Evolutionary conservation across 2,329 filamentous ascomycete species (phyloP).

Genomic region (Pezicula neosporulosa): DNA sequence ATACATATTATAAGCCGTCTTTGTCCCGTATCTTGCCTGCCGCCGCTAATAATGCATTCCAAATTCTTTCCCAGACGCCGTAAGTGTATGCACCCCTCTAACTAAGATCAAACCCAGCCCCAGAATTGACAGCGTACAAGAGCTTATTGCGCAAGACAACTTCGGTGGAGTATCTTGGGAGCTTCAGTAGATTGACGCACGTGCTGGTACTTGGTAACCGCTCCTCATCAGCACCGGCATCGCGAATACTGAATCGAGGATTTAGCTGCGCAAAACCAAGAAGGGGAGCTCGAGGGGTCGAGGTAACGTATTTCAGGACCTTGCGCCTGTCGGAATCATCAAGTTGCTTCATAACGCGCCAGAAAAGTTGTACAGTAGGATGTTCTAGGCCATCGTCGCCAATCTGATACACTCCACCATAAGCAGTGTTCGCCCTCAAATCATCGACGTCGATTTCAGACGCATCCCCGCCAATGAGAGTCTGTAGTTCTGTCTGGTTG

Average conservation of each 20-base stretch:
- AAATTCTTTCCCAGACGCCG: background rate
- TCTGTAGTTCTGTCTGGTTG: conserved; percentile 92
- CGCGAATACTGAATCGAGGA: conserved; percentile 85
- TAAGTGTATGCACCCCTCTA: conserved; percentile 25
- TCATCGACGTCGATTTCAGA: conserved; percentile 85
- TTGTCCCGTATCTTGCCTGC: no score
- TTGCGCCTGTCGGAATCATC: conserved; percentile 75
- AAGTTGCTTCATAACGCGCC: conserved; percentile 79
- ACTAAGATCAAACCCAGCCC: conserved; percentile 87
- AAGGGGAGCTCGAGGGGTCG: conserved; percentile 84
- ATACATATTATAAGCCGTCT: no score
- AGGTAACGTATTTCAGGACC: conserved; percentile 94
- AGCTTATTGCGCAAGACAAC: conserved; percentile 71
- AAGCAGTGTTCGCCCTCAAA: conserved; percentile 77
- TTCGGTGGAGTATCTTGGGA: conserved; percentile 74
- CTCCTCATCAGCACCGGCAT: conserved; percentile 72
- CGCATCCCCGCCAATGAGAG: conserved; percentile 83
- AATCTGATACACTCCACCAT: conserved; percentile 83
- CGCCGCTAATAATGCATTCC: no score
- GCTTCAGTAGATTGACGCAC: conserved; percentile 90
- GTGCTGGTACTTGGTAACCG: conserved; percentile 91
- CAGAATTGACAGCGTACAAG: conserved; percentile 83
- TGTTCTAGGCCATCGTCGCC: conserved; percentile 90
- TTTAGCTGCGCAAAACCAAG: conserved; percentile 84
- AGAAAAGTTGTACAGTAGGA: conserved; percentile 81